Base-by-base conservation (phyloP, 106 monocot genomes). In the Triglochin maritima region DNA sequence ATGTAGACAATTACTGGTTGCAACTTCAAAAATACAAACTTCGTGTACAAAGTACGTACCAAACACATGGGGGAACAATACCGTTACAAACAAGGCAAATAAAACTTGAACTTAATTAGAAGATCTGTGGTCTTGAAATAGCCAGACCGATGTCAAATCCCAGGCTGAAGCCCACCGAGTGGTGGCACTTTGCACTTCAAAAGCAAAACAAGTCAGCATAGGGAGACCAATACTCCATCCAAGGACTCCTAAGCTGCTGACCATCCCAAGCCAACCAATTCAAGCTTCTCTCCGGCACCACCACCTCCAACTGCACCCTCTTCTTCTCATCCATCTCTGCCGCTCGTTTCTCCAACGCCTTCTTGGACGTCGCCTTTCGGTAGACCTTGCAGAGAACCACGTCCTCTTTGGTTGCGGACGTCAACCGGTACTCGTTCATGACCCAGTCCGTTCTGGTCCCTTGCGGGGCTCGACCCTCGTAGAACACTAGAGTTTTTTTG, bases 361-460 rank as follows among this genome's bases (percentile, higher is more conserved):
- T 93, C 71, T 84, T 6, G 47, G 93, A 67, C 13, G 80, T 83
- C 8, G 88, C 93, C 65, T 92, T 92, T 12, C 79, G 57, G 55
- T 92, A 92, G 7, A 92, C 65, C 73, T 85, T 88, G 75, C 92
- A 92, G 13, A 92, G 47, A 5, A 92, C 92, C 44, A 92, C 76
- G 56, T 88, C 88, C 57, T 80, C 82, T 79, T 84, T 11, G 7
- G 66, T 6, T 47, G 17, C 2, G 11, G 63, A 68, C 7, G 85
- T 83, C 46, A 94, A 76, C 5, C 94, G 82, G 76, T 89, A 94
- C 72, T 94, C 89, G 63, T 89, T 94, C 89, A 94, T 94, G 72
- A 94, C 77, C 89, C 94, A 94, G 12, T 87, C 84, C 15, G 94
- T 89, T 81, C 77, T 94, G 49, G 66, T 57, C 13, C 89, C 87